Evolutionary conservation across 768 basidiomycete genomes (phyloP).

Genomic region (Tricholoma sp.): DNA sequence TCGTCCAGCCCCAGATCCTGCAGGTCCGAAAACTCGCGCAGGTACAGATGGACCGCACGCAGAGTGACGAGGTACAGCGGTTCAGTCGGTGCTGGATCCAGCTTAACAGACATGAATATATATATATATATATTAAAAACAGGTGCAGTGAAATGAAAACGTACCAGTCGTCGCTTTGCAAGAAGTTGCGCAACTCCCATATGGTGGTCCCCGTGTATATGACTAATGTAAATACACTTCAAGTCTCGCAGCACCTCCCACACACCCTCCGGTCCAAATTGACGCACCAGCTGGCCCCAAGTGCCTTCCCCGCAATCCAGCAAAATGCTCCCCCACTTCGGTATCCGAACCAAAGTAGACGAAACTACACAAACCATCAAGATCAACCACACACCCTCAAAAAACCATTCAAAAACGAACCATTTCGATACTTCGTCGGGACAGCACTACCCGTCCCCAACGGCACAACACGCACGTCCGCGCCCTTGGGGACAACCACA

Average conservation of each 20-base stretch:
- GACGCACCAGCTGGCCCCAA: slow-evolving; percentile 79
- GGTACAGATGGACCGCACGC: slow-evolving; percentile 52
- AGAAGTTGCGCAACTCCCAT: slow-evolving; percentile 75
- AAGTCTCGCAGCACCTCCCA: slow-evolving; percentile 63
- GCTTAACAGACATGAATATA: slow-evolving; percentile 39
- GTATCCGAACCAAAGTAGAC: slow-evolving; percentile 72
- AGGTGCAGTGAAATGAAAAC: slow-evolving; percentile 1
- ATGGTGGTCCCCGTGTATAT: slow-evolving; percentile 93
- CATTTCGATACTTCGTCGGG: slow-evolving; percentile 85
- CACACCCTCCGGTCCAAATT: slow-evolving; percentile 61
- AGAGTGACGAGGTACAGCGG: slow-evolving; percentile 72
- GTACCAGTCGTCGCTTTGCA: slow-evolving; percentile 61
- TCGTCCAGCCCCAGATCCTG: slow-evolving; percentile 64
- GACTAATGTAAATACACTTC: slow-evolving; percentile 81
- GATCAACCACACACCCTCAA: background rate
- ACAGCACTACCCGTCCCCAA: slow-evolving; percentile 88
- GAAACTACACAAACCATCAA: slow-evolving; percentile 44
- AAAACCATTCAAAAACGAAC: slow-evolving; percentile 31
- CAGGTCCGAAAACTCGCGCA: slow-evolving; percentile 68
- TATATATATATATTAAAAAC: background rate
- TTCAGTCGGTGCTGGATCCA: slow-evolving; percentile 52
- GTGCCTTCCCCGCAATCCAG: slow-evolving; percentile 92
- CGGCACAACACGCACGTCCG: slow-evolving; percentile 65
- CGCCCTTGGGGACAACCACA: slow-evolving; percentile 35
- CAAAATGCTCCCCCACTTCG: slow-evolving; percentile 67